Base-by-base conservation (phyloP, 768 basidiomycete genomes). In the Suillus variegatus region DNA sequence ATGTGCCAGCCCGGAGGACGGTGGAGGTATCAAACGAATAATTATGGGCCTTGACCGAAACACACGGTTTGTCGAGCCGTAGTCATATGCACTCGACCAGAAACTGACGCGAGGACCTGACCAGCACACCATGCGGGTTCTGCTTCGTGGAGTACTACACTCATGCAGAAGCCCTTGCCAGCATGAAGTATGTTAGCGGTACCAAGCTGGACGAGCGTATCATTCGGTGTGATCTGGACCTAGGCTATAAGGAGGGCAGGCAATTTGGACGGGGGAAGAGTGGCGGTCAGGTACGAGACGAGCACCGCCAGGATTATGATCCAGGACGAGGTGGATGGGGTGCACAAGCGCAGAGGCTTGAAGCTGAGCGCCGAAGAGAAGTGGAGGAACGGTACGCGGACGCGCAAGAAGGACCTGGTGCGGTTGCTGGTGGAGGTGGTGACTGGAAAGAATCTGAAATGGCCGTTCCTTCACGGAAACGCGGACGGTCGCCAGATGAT, bases 191-290 rank as follows among this genome's bases (percentile, higher is more conserved):
- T 76, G 87, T 99, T 71, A 95, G 93, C 60, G 97, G 97, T n/a
- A 95, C 96, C 43, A 99, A 99, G 81, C 88, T 99, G 25, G 97
- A 99, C 78, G 97, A 99, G 79, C 92, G 97, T 41, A 94, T 99
- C 71, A 97, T 99, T 68, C 92, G 97, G 56, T 98, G 96, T 73
- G 97, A 99, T 81, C 81, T 99, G 73, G 97, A 99, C 81, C 83
- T 95, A 35, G 97, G 97, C 7, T 99, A 98, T 79, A 89, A 89
- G 73, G 97, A 99, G 74, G 97, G 97, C 16, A 83, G 97, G 67
- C 97, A 99, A 78, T 99, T 98, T 68, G 97, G 97, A 38, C 83
- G 97, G 66, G 97, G 97, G 35, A 98, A 96, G 78, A 96, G 94
- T 69, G 97, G 97, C 40, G 97, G 97, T 3, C 96, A 97, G 82